Percentiles rank a stretch among this genome's conserved stretches.
Conservation (phyloP, 768 basidiomycete genomes). For the Boletus fagicola region DNA sequence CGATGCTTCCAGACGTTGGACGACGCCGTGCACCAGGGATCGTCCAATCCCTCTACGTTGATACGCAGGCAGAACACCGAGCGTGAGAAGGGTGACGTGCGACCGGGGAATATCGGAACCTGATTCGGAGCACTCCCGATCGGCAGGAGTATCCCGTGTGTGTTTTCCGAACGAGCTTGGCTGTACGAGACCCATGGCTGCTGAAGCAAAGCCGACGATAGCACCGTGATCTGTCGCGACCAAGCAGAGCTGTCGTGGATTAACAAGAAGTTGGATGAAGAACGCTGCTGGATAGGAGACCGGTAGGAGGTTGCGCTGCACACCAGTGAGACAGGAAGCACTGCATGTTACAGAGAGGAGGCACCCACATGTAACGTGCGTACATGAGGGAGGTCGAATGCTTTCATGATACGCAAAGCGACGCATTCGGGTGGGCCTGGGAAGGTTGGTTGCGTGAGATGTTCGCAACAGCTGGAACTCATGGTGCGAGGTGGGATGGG, state of each 20-base stretch:
- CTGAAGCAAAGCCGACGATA: slow-evolving; percentile 32
- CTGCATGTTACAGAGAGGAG: not conserved
- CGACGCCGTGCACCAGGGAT: slow-evolving; percentile 27
- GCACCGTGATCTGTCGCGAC: slow-evolving; percentile 22
- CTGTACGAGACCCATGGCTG: slow-evolving; percentile 12
- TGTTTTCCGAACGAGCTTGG: not conserved
- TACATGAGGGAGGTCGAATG: slow-evolving; percentile 29
- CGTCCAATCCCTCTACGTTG: slow-evolving; percentile 31
- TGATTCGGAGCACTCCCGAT: not conserved
- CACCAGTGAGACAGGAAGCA: slow-evolving; percentile 2
- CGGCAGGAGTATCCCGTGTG: not conserved
- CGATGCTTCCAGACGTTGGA: slow-evolving; percentile 25
- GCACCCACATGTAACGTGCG: slow-evolving; percentile 27
- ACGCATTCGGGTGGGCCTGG: slow-evolving; percentile 13
- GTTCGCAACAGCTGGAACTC: slow-evolving; percentile 1
- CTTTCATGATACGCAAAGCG: slow-evolving; percentile 27
- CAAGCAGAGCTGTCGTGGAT: slow-evolving; percentile 30
- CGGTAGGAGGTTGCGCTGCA: slow-evolving; percentile 26
- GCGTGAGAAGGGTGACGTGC: slow-evolving; percentile 29
- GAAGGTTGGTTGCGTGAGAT: not conserved
- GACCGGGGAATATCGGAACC: slow-evolving; percentile 12
- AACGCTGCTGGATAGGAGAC: slow-evolving; percentile 30
- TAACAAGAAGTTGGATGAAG: slow-evolving; percentile 33
- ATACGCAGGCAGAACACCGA: slow-evolving; percentile 29
- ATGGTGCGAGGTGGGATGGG: slow-evolving; percentile 6